Conservation (phyloP, 2,329 filamentous ascomycete genomes). For the Hawksworthiomyces lignivorus region DNA sequence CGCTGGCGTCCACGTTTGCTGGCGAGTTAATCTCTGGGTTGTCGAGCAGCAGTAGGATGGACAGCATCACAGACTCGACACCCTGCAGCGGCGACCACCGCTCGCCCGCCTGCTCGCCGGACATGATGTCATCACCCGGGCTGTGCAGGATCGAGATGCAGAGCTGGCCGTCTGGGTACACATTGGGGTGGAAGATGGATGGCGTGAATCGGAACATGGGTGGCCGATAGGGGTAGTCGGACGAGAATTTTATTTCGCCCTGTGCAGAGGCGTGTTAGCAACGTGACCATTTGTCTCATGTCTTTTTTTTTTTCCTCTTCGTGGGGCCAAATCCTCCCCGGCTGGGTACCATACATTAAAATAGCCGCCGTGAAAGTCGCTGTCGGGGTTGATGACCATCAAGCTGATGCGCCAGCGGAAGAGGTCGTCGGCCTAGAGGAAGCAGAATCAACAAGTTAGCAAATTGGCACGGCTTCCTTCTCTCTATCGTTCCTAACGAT, state of each 20-base stretch:
- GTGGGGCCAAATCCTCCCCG: no score
- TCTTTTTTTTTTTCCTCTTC: background rate
- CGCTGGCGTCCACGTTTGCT: slow-evolving; percentile 87
- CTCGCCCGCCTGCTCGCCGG: slow-evolving; percentile 81
- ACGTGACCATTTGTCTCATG: background rate
- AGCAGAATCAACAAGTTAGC: slow-evolving; percentile 49
- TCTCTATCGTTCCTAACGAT: no score
- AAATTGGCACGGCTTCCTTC: no score
- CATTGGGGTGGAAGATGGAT: slow-evolving; percentile 84
- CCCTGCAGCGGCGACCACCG: slow-evolving; percentile 92
- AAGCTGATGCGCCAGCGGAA: slow-evolving; percentile 82
- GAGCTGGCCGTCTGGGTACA: slow-evolving; percentile 82
- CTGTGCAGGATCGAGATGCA: slow-evolving; percentile 96
- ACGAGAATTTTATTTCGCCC: slow-evolving; percentile 79
- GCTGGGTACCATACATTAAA: slow-evolving; percentile 55
- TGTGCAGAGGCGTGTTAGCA: slow-evolving; percentile 22
- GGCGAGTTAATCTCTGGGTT: slow-evolving; percentile 90
- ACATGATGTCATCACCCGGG: slow-evolving; percentile 87
- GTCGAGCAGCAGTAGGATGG: slow-evolving; percentile 83
- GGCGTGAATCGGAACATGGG: slow-evolving; percentile 78
- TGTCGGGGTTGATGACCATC: slow-evolving; percentile 88
- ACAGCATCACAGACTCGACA: slow-evolving; percentile 90
- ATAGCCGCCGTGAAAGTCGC: slow-evolving; percentile 86
- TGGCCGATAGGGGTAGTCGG: slow-evolving; percentile 83
- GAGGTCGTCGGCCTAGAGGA: slow-evolving; percentile 56